These are phyloP conservation scores for Cochlearia excelsa DNA, from an alignment of 345 rosid species.

Conservation along the genomic window DNA sequence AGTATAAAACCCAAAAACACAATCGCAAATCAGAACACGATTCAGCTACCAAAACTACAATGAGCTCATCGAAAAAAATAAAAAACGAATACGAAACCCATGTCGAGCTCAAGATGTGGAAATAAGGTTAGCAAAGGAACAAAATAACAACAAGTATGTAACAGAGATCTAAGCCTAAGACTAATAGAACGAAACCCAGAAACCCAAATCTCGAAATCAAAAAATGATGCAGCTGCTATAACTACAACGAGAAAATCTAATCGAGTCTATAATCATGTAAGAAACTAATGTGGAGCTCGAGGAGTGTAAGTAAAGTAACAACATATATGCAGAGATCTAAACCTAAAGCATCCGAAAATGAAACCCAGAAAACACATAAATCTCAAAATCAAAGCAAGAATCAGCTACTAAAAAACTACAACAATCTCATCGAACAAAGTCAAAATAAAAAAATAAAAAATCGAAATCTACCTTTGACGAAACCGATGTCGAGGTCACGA, in stretches of 20 bases:
- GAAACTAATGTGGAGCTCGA: too few species aligned
- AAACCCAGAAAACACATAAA: background rate
- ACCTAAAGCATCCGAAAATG: background rate
- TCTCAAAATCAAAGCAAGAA: background rate
- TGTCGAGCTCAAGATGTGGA: too few species aligned
- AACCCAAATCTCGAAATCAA: too few species aligned
- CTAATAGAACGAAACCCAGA: too few species aligned
- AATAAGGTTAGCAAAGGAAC: too few species aligned
- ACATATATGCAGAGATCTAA: background rate
- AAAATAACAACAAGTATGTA: too few species aligned
- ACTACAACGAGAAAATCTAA: too few species aligned
- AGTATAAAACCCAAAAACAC: background rate
- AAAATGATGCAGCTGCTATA: too few species aligned
- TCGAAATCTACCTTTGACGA: constrained; percentile 54
- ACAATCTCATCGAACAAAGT: background rate
- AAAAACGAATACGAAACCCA: too few species aligned
- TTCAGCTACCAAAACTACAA: background rate
- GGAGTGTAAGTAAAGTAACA: constrained; percentile 7
- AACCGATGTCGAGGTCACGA: constrained; percentile 59
- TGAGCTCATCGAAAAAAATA: background rate
- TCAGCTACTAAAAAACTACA: background rate
- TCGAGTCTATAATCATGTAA: too few species aligned
- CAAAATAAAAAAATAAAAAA: background rate
- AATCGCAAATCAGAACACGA: background rate
- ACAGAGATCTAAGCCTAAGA: constrained; percentile 40